A percentile compares a stretch with the other conserved stretches of the same genome.
These are phyloP conservation scores for Polytrichum commune DNA, from an alignment of 225 moss, liverwort and hornwort genomes.

Conservation along the genomic window DNA sequence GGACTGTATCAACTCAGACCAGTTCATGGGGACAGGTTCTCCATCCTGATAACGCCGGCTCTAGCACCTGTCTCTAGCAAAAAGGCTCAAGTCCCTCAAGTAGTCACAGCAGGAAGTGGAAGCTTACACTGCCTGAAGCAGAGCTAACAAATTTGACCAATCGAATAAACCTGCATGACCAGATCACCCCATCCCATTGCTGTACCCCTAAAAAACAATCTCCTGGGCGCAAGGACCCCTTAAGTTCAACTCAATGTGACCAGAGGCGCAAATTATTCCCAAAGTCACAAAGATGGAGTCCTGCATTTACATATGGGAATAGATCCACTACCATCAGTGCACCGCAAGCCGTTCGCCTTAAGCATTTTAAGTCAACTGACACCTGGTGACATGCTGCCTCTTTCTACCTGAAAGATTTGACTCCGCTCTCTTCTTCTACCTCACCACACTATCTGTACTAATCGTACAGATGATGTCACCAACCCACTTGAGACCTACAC, in stretches of 20 bases:
- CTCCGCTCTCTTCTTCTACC: neutral
- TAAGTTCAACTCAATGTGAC: constrained; percentile 98
- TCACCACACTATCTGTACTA: constrained; percentile 10
- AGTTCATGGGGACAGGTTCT: constrained; percentile 22
- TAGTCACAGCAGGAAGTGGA: constrained; percentile 93
- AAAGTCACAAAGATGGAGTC: constrained; percentile 98
- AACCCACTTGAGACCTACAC: constrained; percentile 15
- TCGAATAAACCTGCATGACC: constrained; percentile 92
- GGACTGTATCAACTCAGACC: constrained; percentile 35
- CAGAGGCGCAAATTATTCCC: constrained; percentile 94
- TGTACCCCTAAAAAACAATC: constrained; percentile 91
- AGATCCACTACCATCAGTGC: constrained; percentile 98
- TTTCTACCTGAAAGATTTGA: constrained; percentile 13
- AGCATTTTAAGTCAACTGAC: constrained; percentile 32
- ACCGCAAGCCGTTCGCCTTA: constrained; percentile 44
- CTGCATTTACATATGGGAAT: constrained; percentile 98
- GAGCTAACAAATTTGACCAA: constrained; percentile 92
- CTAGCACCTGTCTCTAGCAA: constrained; percentile 44
- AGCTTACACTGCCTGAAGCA: constrained; percentile 99
- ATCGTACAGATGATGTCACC: constrained; percentile 4
- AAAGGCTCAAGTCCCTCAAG: constrained; percentile 50
- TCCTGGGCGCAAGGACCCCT: constrained; percentile 92
- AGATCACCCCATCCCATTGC: constrained; percentile 84
- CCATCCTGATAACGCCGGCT: constrained; percentile 33
- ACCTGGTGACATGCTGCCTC: constrained; percentile 25